These are phyloP conservation scores for Aspergillus cejpii DNA, from an alignment of 2,329 filamentous ascomycete genomes.

Conservation along the genomic window DNA sequence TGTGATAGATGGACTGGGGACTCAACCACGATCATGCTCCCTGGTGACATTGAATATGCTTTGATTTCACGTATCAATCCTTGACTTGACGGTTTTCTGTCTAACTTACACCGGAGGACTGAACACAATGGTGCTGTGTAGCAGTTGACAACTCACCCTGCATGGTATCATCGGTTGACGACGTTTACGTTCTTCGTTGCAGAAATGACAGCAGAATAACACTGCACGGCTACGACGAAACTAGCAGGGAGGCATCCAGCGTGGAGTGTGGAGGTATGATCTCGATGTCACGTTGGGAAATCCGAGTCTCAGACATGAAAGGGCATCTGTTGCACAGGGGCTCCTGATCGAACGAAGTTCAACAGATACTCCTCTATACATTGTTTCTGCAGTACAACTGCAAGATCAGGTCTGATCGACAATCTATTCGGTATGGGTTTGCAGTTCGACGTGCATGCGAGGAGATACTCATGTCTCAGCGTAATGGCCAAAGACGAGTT, in stretches of 20 bases:
- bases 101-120: not conserved
- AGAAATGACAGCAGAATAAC: no score
- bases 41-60: slow-evolving; percentile 1
- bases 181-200: no score
- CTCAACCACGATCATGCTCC: not conserved
- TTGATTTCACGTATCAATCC: not conserved
- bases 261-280: no score
- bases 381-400: not conserved
- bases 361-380: not conserved
- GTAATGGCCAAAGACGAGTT: no score
- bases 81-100: not conserved
- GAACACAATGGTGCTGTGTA: not conserved
- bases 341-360: not conserved
- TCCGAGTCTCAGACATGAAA: no score
- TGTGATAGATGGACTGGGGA: not conserved
- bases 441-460: no score
- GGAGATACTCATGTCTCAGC: no score
- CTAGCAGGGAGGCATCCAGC: no score
- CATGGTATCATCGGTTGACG: not conserved
- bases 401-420: not conserved
- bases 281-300: no score
- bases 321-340: not conserved
- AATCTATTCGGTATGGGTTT: not conserved
- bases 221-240: no score
- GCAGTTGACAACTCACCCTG: not conserved